These are phyloP conservation scores for Tulasnella sp. DNA, from an alignment of 768 basidiomycete genomes.

Conservation along the genomic window DNA sequence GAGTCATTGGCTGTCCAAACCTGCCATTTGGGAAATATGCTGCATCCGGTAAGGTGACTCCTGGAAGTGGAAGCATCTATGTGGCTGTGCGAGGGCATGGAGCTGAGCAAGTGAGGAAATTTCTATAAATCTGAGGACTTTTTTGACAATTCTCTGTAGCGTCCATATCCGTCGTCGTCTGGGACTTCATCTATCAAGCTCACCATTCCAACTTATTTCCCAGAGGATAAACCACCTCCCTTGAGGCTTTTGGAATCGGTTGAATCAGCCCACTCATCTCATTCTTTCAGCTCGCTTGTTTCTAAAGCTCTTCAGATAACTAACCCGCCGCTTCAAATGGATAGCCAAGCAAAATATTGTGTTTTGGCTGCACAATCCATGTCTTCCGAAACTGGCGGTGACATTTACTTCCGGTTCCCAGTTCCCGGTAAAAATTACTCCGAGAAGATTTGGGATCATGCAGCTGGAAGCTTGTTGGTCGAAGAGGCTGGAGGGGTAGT, in stretches of 20 bases:
- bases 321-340: slow-evolving; percentile 61
- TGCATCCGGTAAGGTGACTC: slow-evolving; percentile 39
- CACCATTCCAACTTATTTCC: background rate
- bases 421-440: slow-evolving; percentile 54
- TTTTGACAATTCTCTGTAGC: slow-evolving; percentile 1
- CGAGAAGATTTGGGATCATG: slow-evolving; percentile 99
- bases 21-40: slow-evolving; percentile 44
- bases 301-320: slow-evolving; percentile 53
- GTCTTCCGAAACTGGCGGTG: slow-evolving; percentile 56
- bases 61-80: slow-evolving; percentile 55
- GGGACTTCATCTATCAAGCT: background rate
- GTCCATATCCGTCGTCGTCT: background rate
- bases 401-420: slow-evolving; percentile 68
- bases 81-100: slow-evolving; percentile 80
- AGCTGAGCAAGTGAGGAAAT: slow-evolving; percentile 45
- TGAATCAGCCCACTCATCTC: slow-evolving; percentile 84
- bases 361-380: slow-evolving; percentile 33
- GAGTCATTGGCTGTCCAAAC: slow-evolving; percentile 89
- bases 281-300: slow-evolving; percentile 66
- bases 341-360: slow-evolving; percentile 92
- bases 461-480: slow-evolving; percentile 70
- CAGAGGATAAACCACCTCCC: slow-evolving; percentile 14
- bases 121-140: slow-evolving; percentile 1
- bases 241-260: slow-evolving; percentile 77
- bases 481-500: slow-evolving; percentile 85